phyloP scores from a whole-genome alignment of 176 grass and related monocot genomes.

The Raddia distichophylla region DNA sequence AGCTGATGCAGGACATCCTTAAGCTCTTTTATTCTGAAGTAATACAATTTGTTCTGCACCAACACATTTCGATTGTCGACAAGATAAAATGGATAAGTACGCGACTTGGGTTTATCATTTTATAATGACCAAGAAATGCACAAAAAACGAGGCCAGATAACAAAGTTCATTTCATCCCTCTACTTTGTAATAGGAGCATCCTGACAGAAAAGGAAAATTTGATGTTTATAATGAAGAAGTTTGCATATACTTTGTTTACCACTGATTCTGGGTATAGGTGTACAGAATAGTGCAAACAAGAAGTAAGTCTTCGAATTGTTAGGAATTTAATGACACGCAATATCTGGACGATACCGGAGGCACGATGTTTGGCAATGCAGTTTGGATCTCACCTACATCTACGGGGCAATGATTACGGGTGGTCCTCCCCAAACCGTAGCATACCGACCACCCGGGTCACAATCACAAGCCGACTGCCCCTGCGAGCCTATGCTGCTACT shows the following conservation, averaged over 20 bases:
- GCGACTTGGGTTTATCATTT: neutral
- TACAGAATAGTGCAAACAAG: neutral
- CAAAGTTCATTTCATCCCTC: neutral
- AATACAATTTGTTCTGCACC: constrained; percentile 55
- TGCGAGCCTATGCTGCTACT: too few relatives aligned
- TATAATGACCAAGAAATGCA: neutral
- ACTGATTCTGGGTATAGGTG: neutral
- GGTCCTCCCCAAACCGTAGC: too few relatives aligned
- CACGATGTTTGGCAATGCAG: too few relatives aligned
- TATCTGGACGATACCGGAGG: too few relatives aligned
- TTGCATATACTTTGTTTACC: neutral
- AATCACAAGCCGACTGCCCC: too few relatives aligned
- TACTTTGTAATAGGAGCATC: constrained; percentile 4
- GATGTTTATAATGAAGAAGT: neutral
- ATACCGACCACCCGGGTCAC: too few relatives aligned
- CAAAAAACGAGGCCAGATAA: neutral
- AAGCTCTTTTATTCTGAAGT: constrained; percentile 86
- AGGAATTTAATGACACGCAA: too few relatives aligned
- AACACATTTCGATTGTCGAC: neutral
- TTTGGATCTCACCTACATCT: too few relatives aligned
- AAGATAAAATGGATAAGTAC: neutral
- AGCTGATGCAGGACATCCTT: constrained; percentile 85
- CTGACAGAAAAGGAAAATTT: neutral
- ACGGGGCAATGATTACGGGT: too few relatives aligned
- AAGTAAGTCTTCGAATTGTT: neutral